Percentiles rank a stretch among this genome's conserved stretches.
Evolutionary conservation across 2,329 filamentous ascomycete species (phyloP).

Genomic region (Thelonectria blattea): DNA sequence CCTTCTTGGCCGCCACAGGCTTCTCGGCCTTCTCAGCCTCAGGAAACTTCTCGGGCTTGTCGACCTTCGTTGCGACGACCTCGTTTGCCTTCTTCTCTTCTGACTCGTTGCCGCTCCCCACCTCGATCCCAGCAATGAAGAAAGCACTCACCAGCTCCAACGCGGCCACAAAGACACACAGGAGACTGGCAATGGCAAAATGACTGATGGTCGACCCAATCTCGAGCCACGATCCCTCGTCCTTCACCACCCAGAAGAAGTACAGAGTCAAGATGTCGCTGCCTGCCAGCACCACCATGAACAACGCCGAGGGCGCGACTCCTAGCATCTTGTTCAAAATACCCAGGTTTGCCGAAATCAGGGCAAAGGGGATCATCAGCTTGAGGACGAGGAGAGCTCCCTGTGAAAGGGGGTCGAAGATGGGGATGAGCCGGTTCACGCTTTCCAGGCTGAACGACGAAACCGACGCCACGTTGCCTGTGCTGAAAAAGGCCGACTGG

Average conservation of each 20-base stretch:
- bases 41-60: not conserved
- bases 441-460: conserved; percentile 94
- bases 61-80: not conserved
- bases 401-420: conserved; percentile 95
- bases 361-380: conserved; percentile 88
- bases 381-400: conserved; percentile 86
- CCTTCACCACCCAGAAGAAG: conserved; percentile 97
- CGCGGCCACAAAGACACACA: conserved; percentile 89
- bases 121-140: conserved; percentile 81
- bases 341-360: conserved; percentile 93
- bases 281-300: conserved; percentile 92
- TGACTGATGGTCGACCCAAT: conserved; percentile 97
- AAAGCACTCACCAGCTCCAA: conserved; percentile 85
- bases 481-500: conserved; percentile 96
- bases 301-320: conserved; percentile 85
- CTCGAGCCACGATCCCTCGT: conserved; percentile 96
- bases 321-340: conserved; percentile 85
- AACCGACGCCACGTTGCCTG: conserved; percentile 92
- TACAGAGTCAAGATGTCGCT: conserved; percentile 91
- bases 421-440: conserved; percentile 82
- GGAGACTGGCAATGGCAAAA: conserved; percentile 87
- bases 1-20: not conserved
- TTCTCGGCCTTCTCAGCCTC: not conserved
- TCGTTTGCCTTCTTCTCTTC: conserved; percentile 9
- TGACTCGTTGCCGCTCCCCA: conserved; percentile 50